Conservation (phyloP, 2,329 filamentous ascomycete species). For the Aspergillus phoenicis region DNA sequence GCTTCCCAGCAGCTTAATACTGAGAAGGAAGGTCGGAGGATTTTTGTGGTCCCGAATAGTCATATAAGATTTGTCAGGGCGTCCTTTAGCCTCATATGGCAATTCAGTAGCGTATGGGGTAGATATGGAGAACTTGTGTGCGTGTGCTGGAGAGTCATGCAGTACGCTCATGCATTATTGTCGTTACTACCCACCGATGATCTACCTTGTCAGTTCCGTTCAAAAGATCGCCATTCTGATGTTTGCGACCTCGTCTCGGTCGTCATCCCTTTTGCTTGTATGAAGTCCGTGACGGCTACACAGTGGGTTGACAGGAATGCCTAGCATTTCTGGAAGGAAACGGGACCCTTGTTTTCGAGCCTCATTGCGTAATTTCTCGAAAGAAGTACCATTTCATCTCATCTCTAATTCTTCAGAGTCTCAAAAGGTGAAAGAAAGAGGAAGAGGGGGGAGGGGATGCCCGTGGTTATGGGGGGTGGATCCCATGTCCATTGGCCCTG, state of each 20-base stretch:
- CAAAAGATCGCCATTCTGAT: neutral
- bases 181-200: conserved; percentile 3
- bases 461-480: neutral
- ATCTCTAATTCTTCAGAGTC: neutral
- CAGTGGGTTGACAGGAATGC: neutral
- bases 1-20: neutral
- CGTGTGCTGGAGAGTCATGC: conserved; percentile 1
- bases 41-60: neutral
- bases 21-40: neutral
- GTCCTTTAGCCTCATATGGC: neutral
- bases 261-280: neutral
- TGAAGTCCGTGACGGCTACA: neutral
- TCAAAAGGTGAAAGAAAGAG: neutral
- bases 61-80: conserved; percentile 6
- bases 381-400: neutral
- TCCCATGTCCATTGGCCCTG: neutral
- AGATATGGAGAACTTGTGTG: conserved; percentile 1
- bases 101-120: conserved; percentile 9
- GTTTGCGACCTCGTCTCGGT: neutral
- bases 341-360: neutral
- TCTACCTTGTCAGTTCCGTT: conserved; percentile 3
- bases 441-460: neutral
- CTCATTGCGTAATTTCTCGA: neutral
- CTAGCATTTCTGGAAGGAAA: neutral
- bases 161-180: neutral